Percentiles rank a stretch among this genome's conserved stretches.
Evolutionary conservation across 1,139 yeast genomes (phyloP).

Genomic region (Zygotorulaspora mrakii): DNA sequence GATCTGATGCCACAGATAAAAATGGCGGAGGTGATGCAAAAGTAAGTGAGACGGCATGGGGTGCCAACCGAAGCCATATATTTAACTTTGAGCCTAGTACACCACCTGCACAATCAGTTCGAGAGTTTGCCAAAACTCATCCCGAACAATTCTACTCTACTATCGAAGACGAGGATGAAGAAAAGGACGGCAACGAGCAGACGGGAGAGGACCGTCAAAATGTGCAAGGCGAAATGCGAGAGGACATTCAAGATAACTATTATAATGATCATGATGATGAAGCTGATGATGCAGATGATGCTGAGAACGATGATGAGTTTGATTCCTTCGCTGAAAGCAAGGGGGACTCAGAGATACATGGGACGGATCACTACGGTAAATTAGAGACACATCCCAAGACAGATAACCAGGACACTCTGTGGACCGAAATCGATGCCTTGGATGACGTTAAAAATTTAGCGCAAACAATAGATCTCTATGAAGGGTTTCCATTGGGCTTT

Average conservation of each 20-base stretch:
- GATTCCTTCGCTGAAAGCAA: slow-evolving; percentile 1
- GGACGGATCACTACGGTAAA: slow-evolving; percentile 19
- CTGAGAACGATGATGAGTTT: slow-evolving; percentile 5
- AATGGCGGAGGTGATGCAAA: not conserved
- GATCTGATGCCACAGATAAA: not conserved
- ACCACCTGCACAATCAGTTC: not conserved
- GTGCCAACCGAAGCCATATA: not conserved
- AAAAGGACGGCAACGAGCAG: not conserved
- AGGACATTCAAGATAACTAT: not conserved
- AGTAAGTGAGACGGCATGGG: not conserved
- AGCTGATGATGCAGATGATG: slow-evolving; percentile 7
- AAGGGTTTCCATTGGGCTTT: slow-evolving; percentile 54
- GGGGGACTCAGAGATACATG: slow-evolving; percentile 7
- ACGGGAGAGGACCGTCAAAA: no score
- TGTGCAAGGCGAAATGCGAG: not conserved
- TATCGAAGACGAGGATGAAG: slow-evolving; percentile 1
- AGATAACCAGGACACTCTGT: slow-evolving; percentile 66
- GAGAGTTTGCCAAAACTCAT: not conserved
- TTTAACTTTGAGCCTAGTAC: not conserved
- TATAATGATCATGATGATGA: no score
- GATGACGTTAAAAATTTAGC: slow-evolving; percentile 76
- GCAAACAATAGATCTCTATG: slow-evolving; percentile 49
- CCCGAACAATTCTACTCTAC: slow-evolving; percentile 1
- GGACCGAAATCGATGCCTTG: slow-evolving; percentile 85
- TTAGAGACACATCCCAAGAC: slow-evolving; percentile 50